phyloP scores from a whole-genome alignment of 2,329 filamentous ascomycete genomes.

The Sphaerulina musiva region DNA sequence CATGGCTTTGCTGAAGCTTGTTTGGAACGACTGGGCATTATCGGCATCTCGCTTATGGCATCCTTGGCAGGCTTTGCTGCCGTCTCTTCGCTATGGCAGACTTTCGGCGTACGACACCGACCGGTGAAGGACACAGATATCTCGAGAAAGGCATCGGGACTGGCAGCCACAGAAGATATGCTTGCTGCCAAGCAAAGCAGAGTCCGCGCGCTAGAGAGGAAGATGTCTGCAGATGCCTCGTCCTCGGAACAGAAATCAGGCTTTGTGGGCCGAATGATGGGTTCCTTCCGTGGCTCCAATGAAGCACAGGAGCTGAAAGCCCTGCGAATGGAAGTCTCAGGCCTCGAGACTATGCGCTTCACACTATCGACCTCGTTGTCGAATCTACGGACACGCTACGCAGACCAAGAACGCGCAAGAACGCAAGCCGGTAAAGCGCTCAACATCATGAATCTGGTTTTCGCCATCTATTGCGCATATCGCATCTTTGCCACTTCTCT shows the following conservation, averaged over 20 bases:
- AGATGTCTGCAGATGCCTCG: slow-evolving; percentile 42
- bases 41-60: slow-evolving; percentile 81
- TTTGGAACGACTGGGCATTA: slow-evolving; percentile 66
- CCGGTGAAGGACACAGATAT: slow-evolving; percentile 63
- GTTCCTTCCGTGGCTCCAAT: slow-evolving; percentile 61
- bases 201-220: slow-evolving; percentile 63
- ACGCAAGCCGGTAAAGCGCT: slow-evolving; percentile 61
- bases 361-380: slow-evolving; percentile 61
- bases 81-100: slow-evolving; percentile 82
- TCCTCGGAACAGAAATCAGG: slow-evolving; percentile 41
- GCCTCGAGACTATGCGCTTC: slow-evolving; percentile 71
- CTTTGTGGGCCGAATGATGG: slow-evolving; percentile 67
- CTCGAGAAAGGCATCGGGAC: slow-evolving; percentile 67
- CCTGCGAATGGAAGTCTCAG: slow-evolving; percentile 68
- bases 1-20: slow-evolving; percentile 51
- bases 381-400: slow-evolving; percentile 56
- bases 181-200: slow-evolving; percentile 67
- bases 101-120: slow-evolving; percentile 59
- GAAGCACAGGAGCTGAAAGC: slow-evolving; percentile 49
- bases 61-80: slow-evolving; percentile 82
- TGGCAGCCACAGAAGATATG: slow-evolving; percentile 75
- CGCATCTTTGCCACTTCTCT: slow-evolving; percentile 67
- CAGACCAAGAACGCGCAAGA: slow-evolving; percentile 59
- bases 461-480: slow-evolving; percentile 78
- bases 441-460: slow-evolving; percentile 58